phyloP scores from a whole-genome alignment of 2,329 filamentous ascomycete species.

The Alternaria gansuensis region DNA sequence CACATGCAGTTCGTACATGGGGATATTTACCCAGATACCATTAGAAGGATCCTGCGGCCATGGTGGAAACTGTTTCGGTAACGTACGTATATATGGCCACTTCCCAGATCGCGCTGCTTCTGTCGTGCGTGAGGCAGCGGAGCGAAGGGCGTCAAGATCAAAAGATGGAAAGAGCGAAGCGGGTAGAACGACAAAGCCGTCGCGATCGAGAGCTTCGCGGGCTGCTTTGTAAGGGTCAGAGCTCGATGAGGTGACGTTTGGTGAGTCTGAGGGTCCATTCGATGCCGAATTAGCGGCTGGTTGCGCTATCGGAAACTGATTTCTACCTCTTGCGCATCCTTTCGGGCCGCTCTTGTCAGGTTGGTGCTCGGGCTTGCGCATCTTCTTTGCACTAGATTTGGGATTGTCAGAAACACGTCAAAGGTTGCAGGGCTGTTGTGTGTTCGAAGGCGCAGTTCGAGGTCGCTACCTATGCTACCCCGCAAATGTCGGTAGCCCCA shows the following conservation, averaged over 20 bases:
- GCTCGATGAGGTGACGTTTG: conserved; percentile 22
- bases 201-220: conserved; percentile 66
- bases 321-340: conserved; percentile 22
- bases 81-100: conserved; percentile 84
- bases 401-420: not conserved
- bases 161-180: conserved; percentile 65
- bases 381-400: not conserved
- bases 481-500: conserved; percentile 11
- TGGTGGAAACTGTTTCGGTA: conserved; percentile 90
- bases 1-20: not conserved
- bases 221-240: conserved; percentile 41
- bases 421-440: not conserved
- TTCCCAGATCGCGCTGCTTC: conserved; percentile 70
- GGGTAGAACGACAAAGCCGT: conserved; percentile 80
- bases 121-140: conserved; percentile 66
- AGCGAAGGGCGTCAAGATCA: conserved; percentile 66
- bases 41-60: conserved; percentile 70
- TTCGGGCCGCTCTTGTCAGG: conserved; percentile 25
- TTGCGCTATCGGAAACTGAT: conserved; percentile 21
- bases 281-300: conserved; percentile 16
- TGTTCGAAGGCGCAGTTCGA: conserved; percentile 1
- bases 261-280: conserved; percentile 6
- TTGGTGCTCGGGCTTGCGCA: conserved; percentile 16
- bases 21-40: conserved; percentile 70
- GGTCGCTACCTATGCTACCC: conserved; percentile 8